Base-by-base conservation (phyloP, 2,329 filamentous ascomycete genomes). In the Aureobasidium zeae region DNA sequence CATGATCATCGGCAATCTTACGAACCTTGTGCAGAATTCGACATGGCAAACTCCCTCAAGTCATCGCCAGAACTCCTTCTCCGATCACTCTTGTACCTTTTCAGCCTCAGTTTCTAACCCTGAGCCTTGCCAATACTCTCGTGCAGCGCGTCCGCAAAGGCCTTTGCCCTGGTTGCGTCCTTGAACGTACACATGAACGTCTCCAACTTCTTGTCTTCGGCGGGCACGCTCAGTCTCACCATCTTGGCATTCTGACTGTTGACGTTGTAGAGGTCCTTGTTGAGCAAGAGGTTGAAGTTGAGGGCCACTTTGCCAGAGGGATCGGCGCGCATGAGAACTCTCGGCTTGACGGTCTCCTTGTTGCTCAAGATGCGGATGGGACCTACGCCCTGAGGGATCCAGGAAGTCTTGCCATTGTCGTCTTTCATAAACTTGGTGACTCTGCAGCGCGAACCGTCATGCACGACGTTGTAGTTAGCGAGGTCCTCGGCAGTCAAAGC, bases 101-200 rank as follows among this genome's bases (percentile, higher is more conserved):
- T n/a, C n/a, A n/a, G n/a, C n/a, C n/a, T n/a, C n/a, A n/a, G n/a
- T 19, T 38, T 38, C 20, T 32, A 41, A 32, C 19, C 37, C 21
- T 41, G 37, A 31, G 28, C 29, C 21, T 45, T 33, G 11, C n/a
- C 21, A 24, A 44, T 77, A 54, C 77, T 76, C 46, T 71, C 67
- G 45, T 63, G 59, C 29, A 70, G 49, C 17, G 57, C 49, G 12
- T 53, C 51, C 11, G 60, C 59, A 43, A 78, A 54, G 25, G 74
- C 71, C 49, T 71, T 67, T 2, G 79, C 71, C 31, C 59, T 59
- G 21, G 66, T 64, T 11, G 60, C 55, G 32, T 65, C 79, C 66
- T 83, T 85, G 35, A 86, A 76, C 57, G 81, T 77, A 12, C 87
- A 62, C 57, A 81, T 73, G 79, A 80, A 88, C 4, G 77, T 77